These are phyloP conservation scores for Lenzites betulinus DNA, from an alignment of 768 basidiomycete genomes.

Conservation along the genomic window DNA sequence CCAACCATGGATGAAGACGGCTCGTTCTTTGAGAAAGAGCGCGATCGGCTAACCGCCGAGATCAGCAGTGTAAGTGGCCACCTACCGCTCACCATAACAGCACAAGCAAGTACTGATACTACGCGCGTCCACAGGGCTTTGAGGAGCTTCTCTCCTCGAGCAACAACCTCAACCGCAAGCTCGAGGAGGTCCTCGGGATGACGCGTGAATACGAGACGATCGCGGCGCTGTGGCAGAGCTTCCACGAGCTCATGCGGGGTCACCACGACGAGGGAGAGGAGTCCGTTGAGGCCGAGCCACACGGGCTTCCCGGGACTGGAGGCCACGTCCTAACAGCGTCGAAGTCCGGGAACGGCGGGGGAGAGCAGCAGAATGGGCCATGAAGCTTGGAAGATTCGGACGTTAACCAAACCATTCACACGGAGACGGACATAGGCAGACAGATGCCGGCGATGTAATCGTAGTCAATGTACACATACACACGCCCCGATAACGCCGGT, in stretches of 20 bases:
- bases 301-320: constrained; percentile 70
- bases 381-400: no score
- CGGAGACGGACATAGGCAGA: no score
- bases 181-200: constrained; percentile 92
- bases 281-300: constrained; percentile 27
- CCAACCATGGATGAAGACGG: constrained; percentile 33
- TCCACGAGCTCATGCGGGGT: constrained; percentile 72
- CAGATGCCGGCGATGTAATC: not conserved
- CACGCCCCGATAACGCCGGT: not conserved
- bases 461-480: not conserved
- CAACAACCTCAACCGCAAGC: constrained; percentile 85
- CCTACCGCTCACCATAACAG: no score
- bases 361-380: constrained; percentile 5
- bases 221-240: constrained; percentile 80
- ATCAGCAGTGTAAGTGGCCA: constrained; percentile 59
- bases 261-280: constrained; percentile 30
- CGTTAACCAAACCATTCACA: no score
- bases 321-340: constrained; percentile 53
- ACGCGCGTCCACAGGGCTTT: constrained; percentile 60
- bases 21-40: constrained; percentile 78
- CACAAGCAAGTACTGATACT: not conserved
- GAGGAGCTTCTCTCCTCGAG: constrained; percentile 84
- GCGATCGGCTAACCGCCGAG: constrained; percentile 71
- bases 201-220: constrained; percentile 91
- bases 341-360: constrained; percentile 12